Evolutionary conservation across 1,139 yeast species (phyloP), one percentile per base, ranked within the genome.

Genomic region (Pneumocystis wakefieldiae): DNA sequence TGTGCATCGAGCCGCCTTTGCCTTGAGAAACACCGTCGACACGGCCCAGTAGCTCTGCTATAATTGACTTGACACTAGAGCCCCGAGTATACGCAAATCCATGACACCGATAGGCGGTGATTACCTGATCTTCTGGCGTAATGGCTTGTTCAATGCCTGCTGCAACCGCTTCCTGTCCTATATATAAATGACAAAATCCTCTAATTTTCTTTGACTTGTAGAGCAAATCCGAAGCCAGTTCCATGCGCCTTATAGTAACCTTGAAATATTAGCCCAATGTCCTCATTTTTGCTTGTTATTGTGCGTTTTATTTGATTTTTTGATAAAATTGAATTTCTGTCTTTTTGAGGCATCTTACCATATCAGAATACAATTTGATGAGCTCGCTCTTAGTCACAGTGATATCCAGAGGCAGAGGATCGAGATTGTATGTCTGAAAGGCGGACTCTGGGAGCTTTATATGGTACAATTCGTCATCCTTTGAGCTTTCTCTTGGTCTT

Each of bases 1-100:
- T 88, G 80, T 92, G 98, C 98, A 92, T 92, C 68, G 98, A 92
- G 71, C 98, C 98, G 78, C 98, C 98, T 78, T 92, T 92, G 79
- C 98, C 98, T 77, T 80, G 86, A 59, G 97, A 87, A 67, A 88
- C 94, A 79, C 98, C 98, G 65, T 86, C 78, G 79, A 96, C 85
- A 79, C 87, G 87, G 71, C 98, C 98, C 91, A 92, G 87, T 76
- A 92, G 81, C 78, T 92, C 98, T 67, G 96, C 97, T 71, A 94
- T 80, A 67, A 92, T 95, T 66, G 83, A 85, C 77, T 87, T 85
- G 70, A 91, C 96, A 37, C 96, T 80, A 41, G 95, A 88, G 68
- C 98, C 98, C 76, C 98, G 84, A 86, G 88, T 85, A 80, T 83
- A 87, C 60, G 97, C 92, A 79, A 92, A 90, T 36, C 70, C 97